Conservation (phyloP, 2,329 filamentous ascomycete genomes). For the Hymenoscyphus fraxineus region DNA sequence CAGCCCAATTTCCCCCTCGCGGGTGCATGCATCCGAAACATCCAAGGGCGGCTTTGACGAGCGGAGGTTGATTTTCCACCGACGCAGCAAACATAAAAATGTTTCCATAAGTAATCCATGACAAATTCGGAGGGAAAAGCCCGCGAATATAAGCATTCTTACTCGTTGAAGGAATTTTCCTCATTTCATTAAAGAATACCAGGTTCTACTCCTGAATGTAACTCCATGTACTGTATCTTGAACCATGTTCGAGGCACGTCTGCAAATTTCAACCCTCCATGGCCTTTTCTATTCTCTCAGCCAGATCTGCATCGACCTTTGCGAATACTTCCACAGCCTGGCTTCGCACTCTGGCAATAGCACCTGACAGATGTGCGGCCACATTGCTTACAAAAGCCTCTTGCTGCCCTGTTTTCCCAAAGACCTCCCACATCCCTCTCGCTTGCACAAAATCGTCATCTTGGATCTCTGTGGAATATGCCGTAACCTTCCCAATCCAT, state of each 20-base stretch:
- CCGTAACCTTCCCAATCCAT: slow-evolving; percentile 28
- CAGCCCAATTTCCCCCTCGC: not conserved
- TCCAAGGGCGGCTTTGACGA: no score
- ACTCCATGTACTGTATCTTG: no score
- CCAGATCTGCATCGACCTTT: slow-evolving; percentile 12
- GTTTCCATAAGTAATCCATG: no score
- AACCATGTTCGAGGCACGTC: no score
- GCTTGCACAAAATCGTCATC: slow-evolving; percentile 42
- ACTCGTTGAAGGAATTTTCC: no score
- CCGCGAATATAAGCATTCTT: no score
- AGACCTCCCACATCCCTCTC: slow-evolving; percentile 36
- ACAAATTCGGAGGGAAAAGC: no score
- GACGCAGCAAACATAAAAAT: no score
- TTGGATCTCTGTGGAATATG: slow-evolving; percentile 25
- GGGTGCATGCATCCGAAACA: not conserved
- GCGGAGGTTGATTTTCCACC: no score
- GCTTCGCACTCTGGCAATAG: slow-evolving; percentile 8
- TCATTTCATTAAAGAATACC: no score
- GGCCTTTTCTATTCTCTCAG: slow-evolving; percentile 4
- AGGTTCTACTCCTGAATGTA: no score
- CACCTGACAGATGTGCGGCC: slow-evolving; percentile 41
- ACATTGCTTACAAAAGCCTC: slow-evolving; percentile 56
- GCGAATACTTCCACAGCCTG: slow-evolving; percentile 9
- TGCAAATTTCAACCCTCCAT: not conserved
- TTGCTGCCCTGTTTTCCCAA: slow-evolving; percentile 44